Percentiles rank a stretch among this genome's conserved stretches.
phyloP scores from a whole-genome alignment of 441 rosid species.

The Hura crepitans region DNA sequence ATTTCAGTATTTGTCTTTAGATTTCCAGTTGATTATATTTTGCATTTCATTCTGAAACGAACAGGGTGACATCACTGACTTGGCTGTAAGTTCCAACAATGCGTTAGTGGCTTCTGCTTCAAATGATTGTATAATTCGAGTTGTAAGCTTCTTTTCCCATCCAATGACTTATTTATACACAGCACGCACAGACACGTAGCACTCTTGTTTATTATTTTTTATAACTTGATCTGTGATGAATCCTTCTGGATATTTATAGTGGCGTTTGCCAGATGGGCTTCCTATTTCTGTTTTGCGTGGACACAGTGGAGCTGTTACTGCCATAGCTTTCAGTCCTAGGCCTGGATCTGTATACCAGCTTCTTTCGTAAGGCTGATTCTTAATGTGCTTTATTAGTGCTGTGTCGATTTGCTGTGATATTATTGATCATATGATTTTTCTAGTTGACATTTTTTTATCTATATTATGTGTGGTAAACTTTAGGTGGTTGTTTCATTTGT shows the following conservation, averaged over 20 bases:
- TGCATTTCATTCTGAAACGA: constrained; percentile 29
- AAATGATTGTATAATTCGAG: constrained; percentile 91
- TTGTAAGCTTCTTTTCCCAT: constrained; percentile 54
- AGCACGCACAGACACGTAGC: not conserved
- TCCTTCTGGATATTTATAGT: constrained; percentile 50
- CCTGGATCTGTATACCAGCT: constrained; percentile 87
- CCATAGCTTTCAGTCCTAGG: constrained; percentile 95
- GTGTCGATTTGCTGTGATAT: not conserved
- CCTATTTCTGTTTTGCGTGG: constrained; percentile 94
- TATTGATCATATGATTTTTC: not conserved
- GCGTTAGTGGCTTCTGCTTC: constrained; percentile 92
- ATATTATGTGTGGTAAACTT: not conserved
- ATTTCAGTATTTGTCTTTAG: constrained; percentile 15
- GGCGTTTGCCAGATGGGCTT: constrained; percentile 98
- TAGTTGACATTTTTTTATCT: not conserved
- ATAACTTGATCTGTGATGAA: constrained; percentile 18
- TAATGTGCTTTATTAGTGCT: constrained; percentile 7
- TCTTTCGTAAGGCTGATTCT: constrained; percentile 74
- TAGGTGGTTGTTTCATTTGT: constrained; percentile 7
- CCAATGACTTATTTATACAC: constrained; percentile 1
- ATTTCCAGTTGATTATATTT: constrained; percentile 16
- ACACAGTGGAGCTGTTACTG: constrained; percentile 95
- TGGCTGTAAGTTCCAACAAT: constrained; percentile 98
- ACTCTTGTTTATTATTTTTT: constrained; percentile 15
- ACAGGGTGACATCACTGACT: constrained; percentile 98